Base-by-base conservation (phyloP, 306 rosid species). In the Castanopsis chinensis region DNA sequence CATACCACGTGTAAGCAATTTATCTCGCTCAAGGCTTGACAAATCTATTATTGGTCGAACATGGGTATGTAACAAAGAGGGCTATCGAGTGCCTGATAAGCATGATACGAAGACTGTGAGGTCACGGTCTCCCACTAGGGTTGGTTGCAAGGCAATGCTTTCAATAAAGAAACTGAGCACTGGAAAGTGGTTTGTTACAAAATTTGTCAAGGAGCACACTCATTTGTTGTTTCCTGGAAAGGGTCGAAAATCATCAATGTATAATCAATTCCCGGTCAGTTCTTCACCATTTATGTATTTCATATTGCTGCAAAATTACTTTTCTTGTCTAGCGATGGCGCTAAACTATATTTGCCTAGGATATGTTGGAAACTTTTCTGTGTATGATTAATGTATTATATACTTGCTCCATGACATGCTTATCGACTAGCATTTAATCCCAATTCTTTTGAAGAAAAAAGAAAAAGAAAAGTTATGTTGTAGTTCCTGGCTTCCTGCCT, bases 21-120 rank as follows among this genome's bases (percentile, higher is more conserved):
- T 83, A 45, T 76, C 77, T 20, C 83, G 86, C 37, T 83, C 86
- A 4, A 85, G 67, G 51, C 82, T 59, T 21, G 85, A 78, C 35
- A 82, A 82, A n/a, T 65, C 85, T 18, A 8, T 78, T n/a, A 75
- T 81, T 30, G 79, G 79, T 5, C 58, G 85, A 41, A 73, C 85
- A 19, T 52, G 81, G 43, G 88, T 81, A 12, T 85, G 88, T 80
- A 85, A 81, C 85, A 85, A 85, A 78, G 85, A 85, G 80, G 88
- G 88, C 61, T 81, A 77, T 59, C 73, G 82, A 54, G 59, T 52
- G 64, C 76, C 85, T 78, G 60, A 81, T n/a, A 74, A 73, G 75
- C 58, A 72, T 4, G 87, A 77, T 17, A 65, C 74, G 80, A 75
- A 80, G 69, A 81, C 20, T 59, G n/a, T 33, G 12, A 80, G 68